These are phyloP conservation scores for Carex myosuroides DNA, from an alignment of 176 grass and related monocot genomes.

Conservation along the genomic window DNA sequence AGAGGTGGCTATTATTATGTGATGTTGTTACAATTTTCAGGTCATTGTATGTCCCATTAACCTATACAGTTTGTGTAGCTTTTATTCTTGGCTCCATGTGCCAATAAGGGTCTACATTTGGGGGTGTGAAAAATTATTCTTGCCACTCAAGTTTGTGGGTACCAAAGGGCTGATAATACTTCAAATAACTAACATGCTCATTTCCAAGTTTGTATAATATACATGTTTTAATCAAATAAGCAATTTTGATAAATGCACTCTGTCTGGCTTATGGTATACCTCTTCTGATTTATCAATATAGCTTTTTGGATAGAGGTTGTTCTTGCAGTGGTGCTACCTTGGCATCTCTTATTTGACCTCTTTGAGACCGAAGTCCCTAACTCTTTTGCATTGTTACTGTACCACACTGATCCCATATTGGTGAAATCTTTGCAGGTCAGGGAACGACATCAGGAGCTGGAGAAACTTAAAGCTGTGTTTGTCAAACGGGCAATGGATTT, in stretches of 20 bases:
- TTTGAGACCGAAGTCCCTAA: neutral
- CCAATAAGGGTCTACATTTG: neutral
- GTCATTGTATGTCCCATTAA: neutral
- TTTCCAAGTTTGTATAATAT: neutral
- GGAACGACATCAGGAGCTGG: slow-evolving; percentile 68
- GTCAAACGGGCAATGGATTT: slow-evolving; percentile 86
- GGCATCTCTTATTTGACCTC: neutral
- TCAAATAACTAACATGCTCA: neutral
- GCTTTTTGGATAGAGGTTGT: neutral
- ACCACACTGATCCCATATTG: neutral
- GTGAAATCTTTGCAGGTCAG: slow-evolving; percentile 44
- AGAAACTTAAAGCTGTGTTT: slow-evolving; percentile 82
- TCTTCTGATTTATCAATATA: too few relatives aligned
- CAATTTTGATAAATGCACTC: neutral
- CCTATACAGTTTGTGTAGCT: neutral
- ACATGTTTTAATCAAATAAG: neutral
- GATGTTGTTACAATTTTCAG: neutral
- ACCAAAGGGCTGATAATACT: neutral
- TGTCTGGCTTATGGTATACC: too few relatives aligned
- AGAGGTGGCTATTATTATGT: neutral
- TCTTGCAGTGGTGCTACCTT: neutral
- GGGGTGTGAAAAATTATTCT: neutral
- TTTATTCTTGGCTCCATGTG: slow-evolving; percentile 1
- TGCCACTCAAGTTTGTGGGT: neutral
- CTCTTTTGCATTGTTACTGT: neutral